Percentiles rank a stretch among this genome's conserved stretches.
These are phyloP conservation scores for Capniomyces stellatus DNA, from an alignment of 371 early-diverging fungal genomes.

Conservation along the genomic window DNA sequence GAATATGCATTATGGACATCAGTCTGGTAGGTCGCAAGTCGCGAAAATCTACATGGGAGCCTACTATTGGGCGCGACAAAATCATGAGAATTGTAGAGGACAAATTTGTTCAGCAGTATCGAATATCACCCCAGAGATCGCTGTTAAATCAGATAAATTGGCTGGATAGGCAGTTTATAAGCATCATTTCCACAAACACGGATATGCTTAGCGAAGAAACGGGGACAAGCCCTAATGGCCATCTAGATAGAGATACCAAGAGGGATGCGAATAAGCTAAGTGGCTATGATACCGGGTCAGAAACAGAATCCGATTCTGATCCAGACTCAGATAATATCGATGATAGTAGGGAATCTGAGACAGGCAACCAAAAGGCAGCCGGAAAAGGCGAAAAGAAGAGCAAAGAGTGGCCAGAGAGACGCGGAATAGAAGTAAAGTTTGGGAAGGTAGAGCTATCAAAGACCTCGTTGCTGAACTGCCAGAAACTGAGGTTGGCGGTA, in stretches of 20 bases:
- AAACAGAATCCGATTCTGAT: slow-evolving; percentile 5
- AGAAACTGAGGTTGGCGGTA: slow-evolving; percentile 36
- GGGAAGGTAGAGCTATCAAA: slow-evolving; percentile 33
- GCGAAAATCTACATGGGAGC: slow-evolving; percentile 12
- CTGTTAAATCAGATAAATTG: slow-evolving; percentile 22
- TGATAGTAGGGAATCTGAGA: neutral
- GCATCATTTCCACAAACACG: slow-evolving; percentile 3
- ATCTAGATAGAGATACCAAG: neutral
- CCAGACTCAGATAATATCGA: slow-evolving; percentile 8
- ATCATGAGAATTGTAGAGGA: neutral
- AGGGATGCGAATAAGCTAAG: slow-evolving; percentile 7
- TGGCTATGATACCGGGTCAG: slow-evolving; percentile 9
- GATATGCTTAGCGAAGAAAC: neutral
- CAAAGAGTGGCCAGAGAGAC: slow-evolving; percentile 13
- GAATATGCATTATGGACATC: neutral
- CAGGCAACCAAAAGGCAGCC: neutral
- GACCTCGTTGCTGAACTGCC: slow-evolving; percentile 41
- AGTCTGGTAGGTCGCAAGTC: slow-evolving; percentile 9
- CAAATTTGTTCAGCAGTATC: neutral
- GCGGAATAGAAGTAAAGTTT: slow-evolving; percentile 54
- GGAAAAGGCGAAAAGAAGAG: slow-evolving; percentile 1
- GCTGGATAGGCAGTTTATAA: slow-evolving; percentile 18
- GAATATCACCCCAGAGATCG: neutral
- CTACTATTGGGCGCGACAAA: slow-evolving; percentile 7
- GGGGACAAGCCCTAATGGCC: neutral